Evolutionary conservation across 2,329 filamentous ascomycete species (phyloP).

Genomic region (Metarhizium humberi): DNA sequence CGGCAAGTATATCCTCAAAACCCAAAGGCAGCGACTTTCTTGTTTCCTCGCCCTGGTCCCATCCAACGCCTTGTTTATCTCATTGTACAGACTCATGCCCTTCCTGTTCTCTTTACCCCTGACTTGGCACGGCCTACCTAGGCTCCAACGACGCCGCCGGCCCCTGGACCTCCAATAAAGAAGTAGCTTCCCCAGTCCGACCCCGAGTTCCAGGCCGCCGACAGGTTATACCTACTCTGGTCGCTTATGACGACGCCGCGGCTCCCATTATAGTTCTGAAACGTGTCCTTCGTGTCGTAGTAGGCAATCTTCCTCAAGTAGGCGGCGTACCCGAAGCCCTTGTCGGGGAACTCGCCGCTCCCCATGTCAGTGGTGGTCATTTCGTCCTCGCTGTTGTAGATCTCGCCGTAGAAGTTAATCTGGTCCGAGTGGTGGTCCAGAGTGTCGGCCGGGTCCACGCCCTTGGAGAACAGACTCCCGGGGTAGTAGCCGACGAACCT

Average conservation of each 20-base stretch:
- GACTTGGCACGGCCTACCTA: background rate
- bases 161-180: conserved; percentile 12
- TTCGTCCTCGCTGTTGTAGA: conserved; percentile 11
- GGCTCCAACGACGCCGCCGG: conserved; percentile 11
- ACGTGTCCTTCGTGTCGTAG: conserved; percentile 1
- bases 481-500: conserved; percentile 13
- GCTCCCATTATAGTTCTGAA: conserved; percentile 6
- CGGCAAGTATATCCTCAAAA: background rate
- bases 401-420: conserved; percentile 13
- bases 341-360: conserved; percentile 13
- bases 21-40: background rate
- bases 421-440: conserved; percentile 6
- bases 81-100: no score
- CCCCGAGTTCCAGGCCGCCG: conserved; percentile 8
- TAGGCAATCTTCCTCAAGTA: conserved; percentile 12
- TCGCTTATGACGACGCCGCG: conserved; percentile 7
- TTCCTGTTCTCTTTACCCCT: no score
- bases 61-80: no score
- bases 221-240: conserved; percentile 7
- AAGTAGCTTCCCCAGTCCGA: conserved; percentile 10
- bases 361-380: conserved; percentile 14
- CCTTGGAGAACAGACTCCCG: conserved; percentile 8
- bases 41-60: no score
- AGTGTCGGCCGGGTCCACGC: conserved; percentile 4
- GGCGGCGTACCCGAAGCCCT: conserved; percentile 8